Evolutionary conservation across 208 protist genomes (phyloP), one percentile per base, ranked within the genome.

Genomic region (Kentomonas sorsogonicus): DNA sequence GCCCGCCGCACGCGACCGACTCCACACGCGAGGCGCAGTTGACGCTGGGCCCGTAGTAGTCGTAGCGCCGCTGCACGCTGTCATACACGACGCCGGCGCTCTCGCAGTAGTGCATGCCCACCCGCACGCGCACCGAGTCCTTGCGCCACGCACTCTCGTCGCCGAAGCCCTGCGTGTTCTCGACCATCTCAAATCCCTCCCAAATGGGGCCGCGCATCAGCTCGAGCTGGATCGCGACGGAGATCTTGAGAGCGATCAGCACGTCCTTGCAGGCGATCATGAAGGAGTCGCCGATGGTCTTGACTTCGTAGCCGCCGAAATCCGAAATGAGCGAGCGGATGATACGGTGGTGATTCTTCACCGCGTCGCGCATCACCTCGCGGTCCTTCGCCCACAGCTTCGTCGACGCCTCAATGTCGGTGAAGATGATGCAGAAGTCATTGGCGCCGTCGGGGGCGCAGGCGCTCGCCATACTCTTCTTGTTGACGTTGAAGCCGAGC

Each of bases 31-130:
- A 81, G 34, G 80, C 77, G 16, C 77, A 77, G 60, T 94, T 94
- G 0, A 97, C 89, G 34, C 84, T 86, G 0, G 73, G 76, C 16
- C 89, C 88, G 60, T 91, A 93, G 76, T 95, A 97, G 64, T 96
- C 88, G 61, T 88, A 88, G n/a, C 80, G 64, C 11, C 79, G 66
- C 31, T 81, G 67, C 18, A 86, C 74, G 33, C 53, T 52, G 53
- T 92, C 81, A 58, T 87, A 92, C 5, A 59, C 72, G 22, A 69
- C 71, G 33, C 58, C 66, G 31, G 78, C 77, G 22, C 83, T 70
- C 18, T 61, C 74, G 69, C 81, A 92, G 78, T 89, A 72, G 63
- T 91, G 76, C 1, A 92, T 57, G 52, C 74, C 71, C 45, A 89
- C 77, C 29, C 78, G 74, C 52, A 92, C 75, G 25, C 81, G 77